phyloP scores from a whole-genome alignment of 768 basidiomycete genomes.

The Galerina marginata region DNA sequence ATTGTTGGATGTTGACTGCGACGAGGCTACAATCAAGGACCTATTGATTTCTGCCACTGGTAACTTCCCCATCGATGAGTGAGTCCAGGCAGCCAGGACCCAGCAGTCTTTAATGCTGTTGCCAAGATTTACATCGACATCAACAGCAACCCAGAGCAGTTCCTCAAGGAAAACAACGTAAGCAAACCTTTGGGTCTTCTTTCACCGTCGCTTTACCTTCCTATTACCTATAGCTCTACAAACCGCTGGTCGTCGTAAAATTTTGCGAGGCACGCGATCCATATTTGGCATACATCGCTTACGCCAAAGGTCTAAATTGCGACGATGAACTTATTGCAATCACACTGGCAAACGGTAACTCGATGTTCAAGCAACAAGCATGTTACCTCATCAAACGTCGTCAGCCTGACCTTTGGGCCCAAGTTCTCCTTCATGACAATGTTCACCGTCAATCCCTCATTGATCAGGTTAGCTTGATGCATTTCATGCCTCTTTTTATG shows the following conservation, averaged over 20 bases:
- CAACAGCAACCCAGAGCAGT: slow-evolving; percentile 96
- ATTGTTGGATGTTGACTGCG: slow-evolving; percentile 96
- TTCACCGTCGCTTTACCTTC: slow-evolving; percentile 10
- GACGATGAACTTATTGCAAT: slow-evolving; percentile 97
- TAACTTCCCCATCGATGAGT: slow-evolving; percentile 96
- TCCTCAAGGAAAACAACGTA: slow-evolving; percentile 99
- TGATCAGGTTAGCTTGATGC: slow-evolving; percentile 68
- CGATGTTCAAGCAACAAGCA: slow-evolving; percentile 99
- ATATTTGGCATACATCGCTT: slow-evolving; percentile 98
- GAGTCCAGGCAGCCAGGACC: slow-evolving; percentile 95
- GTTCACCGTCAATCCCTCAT: slow-evolving; percentile 91
- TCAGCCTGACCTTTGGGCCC: slow-evolving; percentile 93
- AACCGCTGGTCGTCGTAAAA: slow-evolving; percentile 96
- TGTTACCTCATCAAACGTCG: slow-evolving; percentile 97
- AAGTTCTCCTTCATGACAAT: slow-evolving; percentile 90
- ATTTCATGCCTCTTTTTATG: not conserved
- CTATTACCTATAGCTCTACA: slow-evolving; percentile 73
- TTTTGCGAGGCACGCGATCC: slow-evolving; percentile 99
- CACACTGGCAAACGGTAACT: slow-evolving; percentile 86
- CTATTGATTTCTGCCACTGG: slow-evolving; percentile 92
- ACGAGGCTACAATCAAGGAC: slow-evolving; percentile 93
- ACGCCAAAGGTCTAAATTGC: slow-evolving; percentile 93
- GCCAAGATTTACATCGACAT: slow-evolving; percentile 99
- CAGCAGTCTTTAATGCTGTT: slow-evolving; percentile 94
- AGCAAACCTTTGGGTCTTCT: slow-evolving; percentile 31